Evolutionary conservation across 371 early-diverging fungal genomes (phyloP).

Genomic region (Apophysomyces variabilis): DNA sequence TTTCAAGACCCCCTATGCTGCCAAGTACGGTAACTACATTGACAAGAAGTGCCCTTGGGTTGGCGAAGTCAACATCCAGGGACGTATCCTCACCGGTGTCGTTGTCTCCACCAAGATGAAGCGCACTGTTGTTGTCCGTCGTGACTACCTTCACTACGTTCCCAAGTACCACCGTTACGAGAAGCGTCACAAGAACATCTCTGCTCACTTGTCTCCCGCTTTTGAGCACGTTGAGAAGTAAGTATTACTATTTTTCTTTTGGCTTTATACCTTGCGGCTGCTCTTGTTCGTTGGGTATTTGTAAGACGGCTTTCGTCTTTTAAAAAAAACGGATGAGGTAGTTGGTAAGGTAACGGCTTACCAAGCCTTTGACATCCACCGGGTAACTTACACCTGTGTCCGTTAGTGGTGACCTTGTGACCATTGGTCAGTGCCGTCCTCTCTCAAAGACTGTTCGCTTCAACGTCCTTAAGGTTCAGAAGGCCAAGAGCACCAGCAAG

Average conservation of each 20-base stretch:
- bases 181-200: conserved; percentile 99
- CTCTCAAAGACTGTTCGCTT: conserved; percentile 99
- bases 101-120: conserved; percentile 99
- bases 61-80: conserved; percentile 97
- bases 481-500: conserved; percentile 90
- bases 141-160: conserved; percentile 99
- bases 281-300: conserved; percentile 15
- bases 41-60: conserved; percentile 99
- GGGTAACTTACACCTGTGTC: conserved; percentile 18
- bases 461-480: conserved; percentile 98
- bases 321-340: conserved; percentile 53
- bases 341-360: conserved; percentile 66
- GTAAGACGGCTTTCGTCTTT: conserved; percentile 6
- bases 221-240: conserved; percentile 90
- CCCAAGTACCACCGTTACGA: conserved; percentile 99
- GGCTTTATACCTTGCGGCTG: conserved; percentile 7
- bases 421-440: conserved; percentile 98
- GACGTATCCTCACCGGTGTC: conserved; percentile 97
- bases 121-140: conserved; percentile 97
- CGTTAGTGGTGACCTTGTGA: conserved; percentile 90
- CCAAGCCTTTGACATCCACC: conserved; percentile 61
- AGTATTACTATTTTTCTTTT: conserved; percentile 30
- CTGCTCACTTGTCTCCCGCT: conserved; percentile 98
- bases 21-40: conserved; percentile 96
- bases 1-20: conserved; percentile 99